Conservation (phyloP, 768 basidiomycete genomes). For the Phanerodontia chrysosporium region DNA sequence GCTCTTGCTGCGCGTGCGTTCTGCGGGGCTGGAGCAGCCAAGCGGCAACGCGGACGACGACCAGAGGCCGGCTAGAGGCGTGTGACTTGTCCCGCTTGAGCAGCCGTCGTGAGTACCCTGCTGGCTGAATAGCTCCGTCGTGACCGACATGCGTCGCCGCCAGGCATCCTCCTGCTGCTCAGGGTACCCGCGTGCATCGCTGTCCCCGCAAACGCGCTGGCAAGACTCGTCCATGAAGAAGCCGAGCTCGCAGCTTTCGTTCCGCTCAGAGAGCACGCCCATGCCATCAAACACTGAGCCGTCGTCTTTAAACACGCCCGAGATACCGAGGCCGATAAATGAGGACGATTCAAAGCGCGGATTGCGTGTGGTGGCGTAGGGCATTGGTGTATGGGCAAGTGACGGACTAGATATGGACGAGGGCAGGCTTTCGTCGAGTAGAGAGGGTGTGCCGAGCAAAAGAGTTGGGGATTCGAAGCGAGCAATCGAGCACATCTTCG, state of each 20-base stretch:
- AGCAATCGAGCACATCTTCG: not conserved
- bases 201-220: not conserved
- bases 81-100: not conserved
- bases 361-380: conserved; percentile 8
- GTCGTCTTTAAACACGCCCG: conserved; percentile 3
- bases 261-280: conserved; percentile 2
- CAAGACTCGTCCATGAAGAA: conserved; percentile 1
- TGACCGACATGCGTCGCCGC: not conserved
- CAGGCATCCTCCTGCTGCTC: conserved; percentile 7
- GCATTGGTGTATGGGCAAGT: conserved; percentile 11
- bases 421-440: conserved; percentile 7
- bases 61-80: not conserved
- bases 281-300: conserved; percentile 4
- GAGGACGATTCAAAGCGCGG: not conserved
- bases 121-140: not conserved
- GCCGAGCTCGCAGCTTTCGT: conserved; percentile 1
- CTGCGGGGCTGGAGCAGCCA: not conserved
- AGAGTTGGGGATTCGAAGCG: conserved; percentile 7
- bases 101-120: not conserved
- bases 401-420: conserved; percentile 12
- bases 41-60: not conserved
- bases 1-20: not conserved
- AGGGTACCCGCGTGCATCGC: not conserved
- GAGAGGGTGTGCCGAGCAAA: conserved; percentile 7
- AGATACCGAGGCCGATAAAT: conserved; percentile 9